Conservation (phyloP, 495 filamentous ascomycete genomes). For the Trichoderma orchidacearum region DNA sequence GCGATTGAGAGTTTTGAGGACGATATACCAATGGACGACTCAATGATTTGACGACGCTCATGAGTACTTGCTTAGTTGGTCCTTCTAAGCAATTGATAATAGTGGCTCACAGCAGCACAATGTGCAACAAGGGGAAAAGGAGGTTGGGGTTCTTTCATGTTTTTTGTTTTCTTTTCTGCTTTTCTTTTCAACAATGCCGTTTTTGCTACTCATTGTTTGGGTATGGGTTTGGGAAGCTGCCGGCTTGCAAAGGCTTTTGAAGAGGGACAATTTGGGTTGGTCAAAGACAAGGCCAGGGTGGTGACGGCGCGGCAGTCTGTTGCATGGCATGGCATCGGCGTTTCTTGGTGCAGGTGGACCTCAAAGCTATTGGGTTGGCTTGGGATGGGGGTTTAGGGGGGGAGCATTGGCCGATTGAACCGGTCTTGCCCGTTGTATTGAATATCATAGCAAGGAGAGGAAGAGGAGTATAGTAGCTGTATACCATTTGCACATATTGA, state of each 20-base stretch:
- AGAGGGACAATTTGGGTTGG: background rate
- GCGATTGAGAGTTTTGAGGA: constrained; percentile 84
- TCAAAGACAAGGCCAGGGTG: background rate
- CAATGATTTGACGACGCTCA: constrained; percentile 30
- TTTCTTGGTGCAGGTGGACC: constrained; percentile 5
- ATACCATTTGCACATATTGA: background rate
- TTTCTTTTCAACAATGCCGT: background rate
- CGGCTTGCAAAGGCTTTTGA: background rate
- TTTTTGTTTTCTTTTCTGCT: background rate
- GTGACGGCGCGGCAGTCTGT: background rate
- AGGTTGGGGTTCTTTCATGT: constrained; percentile 5
- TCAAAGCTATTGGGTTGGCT: background rate
- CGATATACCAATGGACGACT: constrained; percentile 65
- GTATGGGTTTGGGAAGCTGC: background rate
- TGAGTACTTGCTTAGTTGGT: constrained; percentile 5
- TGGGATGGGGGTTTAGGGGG: background rate
- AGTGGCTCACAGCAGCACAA: background rate
- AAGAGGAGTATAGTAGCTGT: background rate
- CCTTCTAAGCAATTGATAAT: constrained; percentile 3
- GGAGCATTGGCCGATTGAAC: background rate
- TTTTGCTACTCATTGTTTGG: constrained; percentile 1
- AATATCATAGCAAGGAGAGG: background rate
- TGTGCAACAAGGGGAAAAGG: background rate
- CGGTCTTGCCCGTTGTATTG: background rate
- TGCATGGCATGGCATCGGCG: constrained; percentile 20